These are phyloP conservation scores for Blepharisma japonicum DNA, from an alignment of 73 alveolate species.

Conservation along the genomic window DNA sequence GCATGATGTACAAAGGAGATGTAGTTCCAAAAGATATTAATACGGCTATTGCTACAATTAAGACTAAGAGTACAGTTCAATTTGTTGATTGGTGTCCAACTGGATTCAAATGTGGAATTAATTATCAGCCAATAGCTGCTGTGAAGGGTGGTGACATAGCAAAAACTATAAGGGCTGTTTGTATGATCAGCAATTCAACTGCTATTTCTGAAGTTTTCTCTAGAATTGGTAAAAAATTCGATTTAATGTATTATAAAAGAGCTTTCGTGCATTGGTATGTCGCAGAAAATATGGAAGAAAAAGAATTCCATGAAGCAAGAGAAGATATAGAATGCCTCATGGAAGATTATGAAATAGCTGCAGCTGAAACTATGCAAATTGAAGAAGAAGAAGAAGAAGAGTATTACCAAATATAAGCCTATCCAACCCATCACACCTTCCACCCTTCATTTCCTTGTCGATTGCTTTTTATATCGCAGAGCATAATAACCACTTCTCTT, in stretches of 20 bases:
- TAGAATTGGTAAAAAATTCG: slow-evolving; percentile 68
- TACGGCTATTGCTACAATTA: slow-evolving; percentile 65
- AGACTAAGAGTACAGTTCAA: slow-evolving; percentile 93
- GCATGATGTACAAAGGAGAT: slow-evolving; percentile 56
- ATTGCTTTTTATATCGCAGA: too few relatives aligned
- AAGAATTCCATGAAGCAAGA: slow-evolving; percentile 92
- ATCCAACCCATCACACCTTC: too few relatives aligned
- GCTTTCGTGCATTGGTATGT: slow-evolving; percentile 73
- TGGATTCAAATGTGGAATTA: slow-evolving; percentile 96
- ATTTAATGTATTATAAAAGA: slow-evolving; percentile 62
- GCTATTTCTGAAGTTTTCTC: slow-evolving; percentile 70
- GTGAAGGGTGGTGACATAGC: slow-evolving; percentile 98
- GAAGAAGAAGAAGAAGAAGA: too few relatives aligned
- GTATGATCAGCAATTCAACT: slow-evolving; percentile 59
- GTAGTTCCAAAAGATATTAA: slow-evolving; percentile 70
- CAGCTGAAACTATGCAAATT: too few relatives aligned
- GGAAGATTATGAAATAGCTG: slow-evolving; percentile 74
- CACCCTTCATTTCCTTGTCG: too few relatives aligned
- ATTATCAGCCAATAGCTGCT: slow-evolving; percentile 95
- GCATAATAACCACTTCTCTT: too few relatives aligned
- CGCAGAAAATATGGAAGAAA: slow-evolving; percentile 82
- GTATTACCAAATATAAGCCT: too few relatives aligned
- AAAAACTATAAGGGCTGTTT: slow-evolving; percentile 85
- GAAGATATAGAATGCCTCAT: slow-evolving; percentile 95
- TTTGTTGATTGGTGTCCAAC: slow-evolving; percentile 99